Conservation (phyloP, 2,329 filamentous ascomycete genomes). For the Metarhizium anisopliae region DNA sequence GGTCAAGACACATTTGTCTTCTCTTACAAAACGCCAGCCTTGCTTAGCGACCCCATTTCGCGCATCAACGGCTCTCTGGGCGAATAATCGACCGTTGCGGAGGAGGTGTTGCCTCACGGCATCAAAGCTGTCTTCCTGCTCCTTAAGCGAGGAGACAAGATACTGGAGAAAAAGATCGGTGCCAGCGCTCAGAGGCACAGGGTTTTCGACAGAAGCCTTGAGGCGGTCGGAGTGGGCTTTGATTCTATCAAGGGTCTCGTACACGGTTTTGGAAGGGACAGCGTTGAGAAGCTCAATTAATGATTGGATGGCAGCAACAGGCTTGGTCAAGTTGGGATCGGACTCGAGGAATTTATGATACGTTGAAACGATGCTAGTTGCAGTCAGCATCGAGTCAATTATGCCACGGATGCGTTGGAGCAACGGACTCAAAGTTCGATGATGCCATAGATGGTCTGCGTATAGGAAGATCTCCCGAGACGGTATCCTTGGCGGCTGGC, state of each 20-base stretch:
- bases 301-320: constrained; percentile 87
- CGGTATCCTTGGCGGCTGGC: not conserved
- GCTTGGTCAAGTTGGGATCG: constrained; percentile 86
- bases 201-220: constrained; percentile 73
- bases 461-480: constrained; percentile 2
- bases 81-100: constrained; percentile 79
- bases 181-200: constrained; percentile 84
- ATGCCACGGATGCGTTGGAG: not conserved
- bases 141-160: constrained; percentile 65
- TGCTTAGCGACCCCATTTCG: constrained; percentile 74
- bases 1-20: constrained; percentile 77
- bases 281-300: constrained; percentile 79
- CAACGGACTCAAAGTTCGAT: constrained; percentile 18
- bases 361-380: constrained; percentile 42
- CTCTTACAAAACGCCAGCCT: constrained; percentile 68
- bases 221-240: constrained; percentile 68
- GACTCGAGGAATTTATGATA: constrained; percentile 46
- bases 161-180: constrained; percentile 95
- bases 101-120: constrained; percentile 75
- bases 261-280: constrained; percentile 75
- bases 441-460: constrained; percentile 9
- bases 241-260: constrained; percentile 84
- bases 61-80: constrained; percentile 75
- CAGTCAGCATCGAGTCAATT: constrained; percentile 3
- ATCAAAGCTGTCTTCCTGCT: constrained; percentile 56